These are phyloP conservation scores for Puccinellia tenuiflora DNA, from an alignment of 176 grass and related monocot species.

Conservation along the genomic window DNA sequence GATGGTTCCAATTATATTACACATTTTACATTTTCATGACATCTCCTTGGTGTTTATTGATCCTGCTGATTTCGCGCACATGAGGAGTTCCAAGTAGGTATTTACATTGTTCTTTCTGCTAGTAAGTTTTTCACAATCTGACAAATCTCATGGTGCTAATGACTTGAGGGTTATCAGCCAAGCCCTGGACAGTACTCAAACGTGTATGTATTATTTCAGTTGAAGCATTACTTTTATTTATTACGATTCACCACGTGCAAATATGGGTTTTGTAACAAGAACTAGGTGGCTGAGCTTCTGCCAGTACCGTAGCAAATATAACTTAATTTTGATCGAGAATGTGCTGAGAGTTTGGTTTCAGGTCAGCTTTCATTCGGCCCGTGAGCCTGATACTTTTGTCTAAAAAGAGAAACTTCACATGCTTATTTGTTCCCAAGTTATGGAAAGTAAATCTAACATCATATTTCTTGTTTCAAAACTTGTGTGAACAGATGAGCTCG, in stretches of 20 bases:
- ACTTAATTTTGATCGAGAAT: conserved; percentile 77
- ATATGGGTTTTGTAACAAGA: conserved; percentile 76
- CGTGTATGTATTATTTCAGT: conserved; percentile 93
- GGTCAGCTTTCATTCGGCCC: conserved; percentile 90
- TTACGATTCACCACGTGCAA: conserved; percentile 42
- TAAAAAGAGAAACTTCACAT: conserved; percentile 18
- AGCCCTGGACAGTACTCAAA: conserved; percentile 71
- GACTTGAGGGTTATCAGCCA: conserved; percentile 62
- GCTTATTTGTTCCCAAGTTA: neutral
- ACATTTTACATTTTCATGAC: conserved; percentile 14
- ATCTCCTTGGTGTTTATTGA: conserved; percentile 27
- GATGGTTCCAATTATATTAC: neutral
- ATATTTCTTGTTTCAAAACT: conserved; percentile 27
- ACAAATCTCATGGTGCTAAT: conserved; percentile 83
- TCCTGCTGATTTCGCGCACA: conserved; percentile 34
- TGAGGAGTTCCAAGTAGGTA: conserved; percentile 71
- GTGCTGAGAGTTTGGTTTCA: conserved; percentile 63
- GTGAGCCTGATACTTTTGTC: conserved; percentile 51
- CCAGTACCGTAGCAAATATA: conserved; percentile 66
- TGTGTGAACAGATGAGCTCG: conserved; percentile 81
- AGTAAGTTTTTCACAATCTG: conserved; percentile 81
- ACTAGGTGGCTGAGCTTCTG: conserved; percentile 62
- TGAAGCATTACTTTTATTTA: conserved; percentile 45
- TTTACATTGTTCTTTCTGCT: conserved; percentile 58
- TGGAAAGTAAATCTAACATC: conserved; percentile 24